A percentile compares a stretch with the other conserved stretches of the same genome.
Evolutionary conservation across 2,329 filamentous ascomycete species (phyloP).

Genomic region (Dryadomyces quercus-mongolicae): DNA sequence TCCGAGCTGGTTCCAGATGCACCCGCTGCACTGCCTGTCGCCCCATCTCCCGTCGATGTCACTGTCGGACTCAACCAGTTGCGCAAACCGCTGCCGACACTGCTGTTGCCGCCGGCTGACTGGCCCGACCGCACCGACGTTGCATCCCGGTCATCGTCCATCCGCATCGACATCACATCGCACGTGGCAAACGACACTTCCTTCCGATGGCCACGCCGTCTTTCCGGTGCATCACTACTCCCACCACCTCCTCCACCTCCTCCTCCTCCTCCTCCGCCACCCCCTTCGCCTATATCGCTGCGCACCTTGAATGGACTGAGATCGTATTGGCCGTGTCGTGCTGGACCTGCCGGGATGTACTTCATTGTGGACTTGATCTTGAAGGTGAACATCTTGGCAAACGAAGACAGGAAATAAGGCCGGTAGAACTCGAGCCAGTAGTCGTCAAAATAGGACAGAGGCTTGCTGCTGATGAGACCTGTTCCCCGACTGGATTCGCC

Average conservation of each 20-base stretch:
- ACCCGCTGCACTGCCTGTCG: background rate
- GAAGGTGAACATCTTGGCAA: constrained; percentile 84
- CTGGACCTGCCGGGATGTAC: constrained; percentile 65
- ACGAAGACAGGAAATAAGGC: constrained; percentile 74
- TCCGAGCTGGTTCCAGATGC: background rate
- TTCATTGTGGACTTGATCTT: constrained; percentile 84
- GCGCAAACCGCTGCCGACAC: constrained; percentile 4
- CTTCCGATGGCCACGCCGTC: constrained; percentile 36
- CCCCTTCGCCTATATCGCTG: constrained; percentile 27
- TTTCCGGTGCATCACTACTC: constrained; percentile 30
- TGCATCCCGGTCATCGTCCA: constrained; percentile 24
- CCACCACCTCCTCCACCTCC: background rate
- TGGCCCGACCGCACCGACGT: constrained; percentile 23
- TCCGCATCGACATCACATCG: constrained; percentile 18
- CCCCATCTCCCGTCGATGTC: constrained; percentile 10
- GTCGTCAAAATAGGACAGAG: constrained; percentile 63
- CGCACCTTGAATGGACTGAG: constrained; percentile 81
- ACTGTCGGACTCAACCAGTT: constrained; percentile 7
- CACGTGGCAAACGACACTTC: constrained; percentile 60
- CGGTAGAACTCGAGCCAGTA: constrained; percentile 98
- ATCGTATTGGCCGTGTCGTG: constrained; percentile 64
- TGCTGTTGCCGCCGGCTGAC: background rate
- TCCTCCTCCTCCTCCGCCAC: no score
- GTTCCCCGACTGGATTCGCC: background rate
- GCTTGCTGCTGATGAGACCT: constrained; percentile 20